Percentiles rank a stretch among this genome's conserved stretches.
Evolutionary conservation across 73 alveolate species (phyloP).

Genomic region (Tetrahymena thermophila): DNA sequence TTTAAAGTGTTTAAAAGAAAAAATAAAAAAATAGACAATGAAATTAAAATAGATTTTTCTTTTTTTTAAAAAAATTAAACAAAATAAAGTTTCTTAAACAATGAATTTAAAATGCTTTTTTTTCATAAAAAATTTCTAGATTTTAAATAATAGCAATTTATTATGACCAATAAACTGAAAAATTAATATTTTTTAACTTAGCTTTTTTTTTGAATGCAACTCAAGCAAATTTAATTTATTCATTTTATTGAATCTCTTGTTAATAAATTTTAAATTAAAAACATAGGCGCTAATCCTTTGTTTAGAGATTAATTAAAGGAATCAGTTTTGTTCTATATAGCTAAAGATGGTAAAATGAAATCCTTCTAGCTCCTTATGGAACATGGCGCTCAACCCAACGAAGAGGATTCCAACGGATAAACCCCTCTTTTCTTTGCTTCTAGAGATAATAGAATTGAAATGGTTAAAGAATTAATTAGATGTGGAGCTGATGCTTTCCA

Average conservation of each 20-base stretch:
- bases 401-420: constrained; percentile 32
- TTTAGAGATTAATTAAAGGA: constrained; percentile 22
- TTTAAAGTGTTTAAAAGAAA: too few species aligned
- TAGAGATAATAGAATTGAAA: constrained; percentile 67
- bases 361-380: constrained; percentile 4
- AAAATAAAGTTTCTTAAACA: too few species aligned
- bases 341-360: constrained; percentile 39
- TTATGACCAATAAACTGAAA: not conserved
- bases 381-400: constrained; percentile 7
- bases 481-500: constrained; percentile 67
- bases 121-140: not conserved
- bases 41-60: too few species aligned
- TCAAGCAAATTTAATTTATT: not conserved
- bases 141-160: too few species aligned
- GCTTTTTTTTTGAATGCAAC: not conserved
- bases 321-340: constrained; percentile 24
- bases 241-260: not conserved
- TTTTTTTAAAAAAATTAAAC: too few species aligned
- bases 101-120: too few species aligned
- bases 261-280: not conserved
- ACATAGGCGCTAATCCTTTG: constrained; percentile 12
- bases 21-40: not conserved
- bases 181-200: not conserved
- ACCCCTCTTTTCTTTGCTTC: constrained; percentile 77
- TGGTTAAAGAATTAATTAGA: constrained; percentile 57